Conservation (phyloP, 2,329 filamentous ascomycete genomes). For the Aspergillus sp. region DNA sequence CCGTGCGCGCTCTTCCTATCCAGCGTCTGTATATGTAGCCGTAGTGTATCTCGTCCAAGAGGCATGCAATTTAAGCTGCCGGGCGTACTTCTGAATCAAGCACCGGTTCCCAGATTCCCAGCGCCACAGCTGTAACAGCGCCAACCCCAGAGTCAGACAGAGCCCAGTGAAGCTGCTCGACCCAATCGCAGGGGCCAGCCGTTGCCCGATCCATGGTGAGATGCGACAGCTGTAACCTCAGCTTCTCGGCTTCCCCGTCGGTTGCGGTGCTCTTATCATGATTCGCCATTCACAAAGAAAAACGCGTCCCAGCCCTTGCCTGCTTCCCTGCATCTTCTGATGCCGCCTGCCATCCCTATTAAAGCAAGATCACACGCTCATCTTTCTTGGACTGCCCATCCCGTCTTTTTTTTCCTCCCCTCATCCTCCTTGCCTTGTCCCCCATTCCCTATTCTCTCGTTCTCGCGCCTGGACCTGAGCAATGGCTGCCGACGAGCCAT, state of each 20-base stretch:
- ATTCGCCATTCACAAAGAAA: background rate
- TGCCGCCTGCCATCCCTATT: constrained; percentile 1
- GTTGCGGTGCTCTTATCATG: constrained; percentile 2
- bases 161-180: background rate
- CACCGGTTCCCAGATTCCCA: background rate
- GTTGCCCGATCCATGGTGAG: constrained; percentile 13
- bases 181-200: constrained; percentile 1
- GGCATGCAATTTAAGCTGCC: too few species aligned
- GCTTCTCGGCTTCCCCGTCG: constrained; percentile 10
- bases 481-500: constrained; percentile 9
- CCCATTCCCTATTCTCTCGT: background rate
- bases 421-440: background rate
- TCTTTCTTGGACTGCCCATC: background rate
- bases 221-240: constrained; percentile 15
- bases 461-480: background rate
- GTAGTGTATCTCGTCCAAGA: too few species aligned
- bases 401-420: background rate
- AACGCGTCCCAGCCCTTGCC: background rate
- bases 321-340: background rate
- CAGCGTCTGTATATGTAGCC: too few species aligned
- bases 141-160: background rate
- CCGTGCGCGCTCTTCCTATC: background rate
- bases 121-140: background rate
- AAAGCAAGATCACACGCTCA: constrained; percentile 5
- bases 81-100: background rate